Percentiles rank a stretch among this genome's conserved stretches.
Conservation (phyloP, 306 rosid species). For the Purshia tridentata region DNA sequence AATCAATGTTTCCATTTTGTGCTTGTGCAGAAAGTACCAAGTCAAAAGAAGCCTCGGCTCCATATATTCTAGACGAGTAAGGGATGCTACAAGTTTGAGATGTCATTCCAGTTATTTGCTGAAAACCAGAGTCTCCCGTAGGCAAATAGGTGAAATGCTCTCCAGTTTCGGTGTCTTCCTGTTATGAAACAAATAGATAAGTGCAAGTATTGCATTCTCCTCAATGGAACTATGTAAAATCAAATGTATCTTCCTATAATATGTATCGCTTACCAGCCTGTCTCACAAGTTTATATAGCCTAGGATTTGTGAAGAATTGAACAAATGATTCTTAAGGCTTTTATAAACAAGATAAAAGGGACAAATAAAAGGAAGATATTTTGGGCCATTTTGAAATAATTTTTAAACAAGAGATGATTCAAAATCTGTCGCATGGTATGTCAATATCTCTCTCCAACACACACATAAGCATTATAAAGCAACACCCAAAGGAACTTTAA, state of each 20-base stretch:
- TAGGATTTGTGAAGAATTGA: background rate
- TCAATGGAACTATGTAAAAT: background rate
- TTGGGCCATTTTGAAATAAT: background rate
- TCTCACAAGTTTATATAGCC: background rate
- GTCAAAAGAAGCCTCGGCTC: conserved; percentile 33
- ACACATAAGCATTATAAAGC: background rate
- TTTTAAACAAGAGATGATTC: background rate
- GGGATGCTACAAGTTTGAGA: conserved; percentile 55
- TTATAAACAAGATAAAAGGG: background rate
- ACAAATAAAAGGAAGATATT: background rate
- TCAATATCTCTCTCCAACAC: background rate
- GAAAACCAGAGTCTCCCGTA: conserved; percentile 47
- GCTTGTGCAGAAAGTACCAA: conserved; percentile 41
- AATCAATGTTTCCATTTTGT: conserved; percentile 27
- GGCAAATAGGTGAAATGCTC: conserved; percentile 57
- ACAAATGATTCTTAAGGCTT: conserved; percentile 6
- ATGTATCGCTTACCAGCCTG: background rate
- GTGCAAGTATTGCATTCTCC: conserved; percentile 24
- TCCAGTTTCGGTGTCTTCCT: conserved; percentile 68
- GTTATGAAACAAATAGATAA: conserved; percentile 22
- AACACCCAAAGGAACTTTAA: background rate
- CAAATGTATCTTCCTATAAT: background rate
- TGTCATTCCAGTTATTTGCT: conserved; percentile 48
- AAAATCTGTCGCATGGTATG: background rate
- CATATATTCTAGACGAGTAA: conserved; percentile 39